Base-by-base conservation (phyloP, 164 flowering plant genomes). In the Magnolia officinalis region DNA sequence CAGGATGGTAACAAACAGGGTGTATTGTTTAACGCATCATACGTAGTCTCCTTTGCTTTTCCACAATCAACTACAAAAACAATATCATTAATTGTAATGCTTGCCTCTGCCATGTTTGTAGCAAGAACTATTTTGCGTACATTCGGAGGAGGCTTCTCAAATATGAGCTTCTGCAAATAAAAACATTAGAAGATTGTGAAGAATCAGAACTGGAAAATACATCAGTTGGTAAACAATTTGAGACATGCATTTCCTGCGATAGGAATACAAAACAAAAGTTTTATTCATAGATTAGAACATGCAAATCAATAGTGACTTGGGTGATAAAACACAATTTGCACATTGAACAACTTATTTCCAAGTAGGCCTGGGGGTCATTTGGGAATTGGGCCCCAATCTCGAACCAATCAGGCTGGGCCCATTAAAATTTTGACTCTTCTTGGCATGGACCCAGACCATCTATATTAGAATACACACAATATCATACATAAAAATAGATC, bases 51-150 rank as follows among this genome's bases (percentile, higher is more conserved):
- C 84, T 96, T 96, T 8, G 99, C 99, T 87, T 96, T 96, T 67
- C 99, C 99, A 85, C 99, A 94, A 81, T 96, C 99, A 81, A 96
- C 94, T 64, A 96, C 98, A 81, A 94, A 96, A 73, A 94, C 99
- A 65, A 94, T 72, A 76, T 96, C 99, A 85, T 96, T 96, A 81
- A 96, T 91, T 64, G 99, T 96, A 74, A 96, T 96, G 84, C 99
- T 96, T 67, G 99, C 99, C 82, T 96, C 99, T 51, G 99, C 99
- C 99, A 96, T 96, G 82, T 96, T 96, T 71, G 99, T 96, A 4
- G 99, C 98, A 77, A 96, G 94, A 81, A 96, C 90, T 75, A 96
- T 87, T 85, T 96, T 96, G 61, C 99, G 94, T 20, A 93, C 79
- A 87, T 94, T 94, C 4, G 90, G 92, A 52, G 97, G 97, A 50